These are phyloP conservation scores for Silene conica DNA, from an alignment of 148 eudicot genomes.

Conservation along the genomic window DNA sequence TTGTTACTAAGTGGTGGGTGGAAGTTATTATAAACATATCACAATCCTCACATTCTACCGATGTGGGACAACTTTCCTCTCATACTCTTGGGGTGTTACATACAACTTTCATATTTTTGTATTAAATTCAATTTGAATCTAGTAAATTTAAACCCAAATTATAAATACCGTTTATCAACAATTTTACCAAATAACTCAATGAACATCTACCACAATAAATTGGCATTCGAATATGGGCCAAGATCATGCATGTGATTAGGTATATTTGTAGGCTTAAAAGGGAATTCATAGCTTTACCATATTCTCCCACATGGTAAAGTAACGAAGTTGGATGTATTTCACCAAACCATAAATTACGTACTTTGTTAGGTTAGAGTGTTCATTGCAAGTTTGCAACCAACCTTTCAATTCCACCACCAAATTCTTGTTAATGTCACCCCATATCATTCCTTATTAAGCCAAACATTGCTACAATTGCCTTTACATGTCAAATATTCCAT, in stretches of 20 bases:
- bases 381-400: not conserved
- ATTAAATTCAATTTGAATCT: no score
- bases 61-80: no score
- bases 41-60: no score
- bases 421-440: not conserved
- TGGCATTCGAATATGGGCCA: no score
- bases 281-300: not conserved
- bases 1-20: no score
- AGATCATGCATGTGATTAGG: not conserved
- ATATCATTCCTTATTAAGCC: not conserved
- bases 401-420: not conserved
- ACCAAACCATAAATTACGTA: not conserved
- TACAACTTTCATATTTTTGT: no score
- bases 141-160: no score
- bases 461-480: constrained; percentile 16
- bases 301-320: constrained; percentile 13
- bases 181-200: no score
- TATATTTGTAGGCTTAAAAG: not conserved
- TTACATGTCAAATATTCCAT: constrained; percentile 10
- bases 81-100: no score
- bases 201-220: no score
- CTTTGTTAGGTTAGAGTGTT: not conserved
- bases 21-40: no score
- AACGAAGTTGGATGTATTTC: not conserved
- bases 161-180: no score